Evolutionary conservation across 192 early-diverging fungal species (phyloP).

Genomic region (Coemansia sp.): DNA sequence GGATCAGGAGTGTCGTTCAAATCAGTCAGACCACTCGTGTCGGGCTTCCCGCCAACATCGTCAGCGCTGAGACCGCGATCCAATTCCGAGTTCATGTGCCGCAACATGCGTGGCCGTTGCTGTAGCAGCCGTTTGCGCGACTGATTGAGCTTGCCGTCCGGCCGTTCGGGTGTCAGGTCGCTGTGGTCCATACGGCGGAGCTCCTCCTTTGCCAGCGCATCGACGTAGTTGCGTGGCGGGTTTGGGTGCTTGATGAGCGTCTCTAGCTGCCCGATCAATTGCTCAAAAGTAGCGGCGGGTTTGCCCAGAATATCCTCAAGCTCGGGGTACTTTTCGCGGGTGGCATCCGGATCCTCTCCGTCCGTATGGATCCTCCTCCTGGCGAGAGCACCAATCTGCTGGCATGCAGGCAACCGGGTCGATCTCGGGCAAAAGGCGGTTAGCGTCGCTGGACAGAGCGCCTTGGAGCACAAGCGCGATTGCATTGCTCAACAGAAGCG

Average conservation of each 20-base stretch:
- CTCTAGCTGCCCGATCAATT: constrained; percentile 45
- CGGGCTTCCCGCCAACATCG: not conserved
- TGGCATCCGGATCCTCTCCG: not conserved
- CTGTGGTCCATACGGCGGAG: constrained; percentile 28
- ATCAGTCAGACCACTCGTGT: not conserved
- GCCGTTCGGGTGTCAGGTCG: constrained; percentile 20
- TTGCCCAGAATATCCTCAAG: constrained; percentile 32
- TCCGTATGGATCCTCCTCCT: not conserved
- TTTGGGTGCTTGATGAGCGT: constrained; percentile 44
- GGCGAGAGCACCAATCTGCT: not conserved
- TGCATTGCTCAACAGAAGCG: constrained; percentile 20
- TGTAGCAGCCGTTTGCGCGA: constrained; percentile 6
- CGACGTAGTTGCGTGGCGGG: constrained; percentile 50
- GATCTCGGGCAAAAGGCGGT: not conserved
- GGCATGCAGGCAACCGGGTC: not conserved
- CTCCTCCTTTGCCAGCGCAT: constrained; percentile 53
- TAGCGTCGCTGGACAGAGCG: constrained; percentile 1
- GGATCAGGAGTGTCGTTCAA: not conserved
- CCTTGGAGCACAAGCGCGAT: constrained; percentile 26
- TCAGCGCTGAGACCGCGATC: not conserved
- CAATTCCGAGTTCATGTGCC: constrained; percentile 5
- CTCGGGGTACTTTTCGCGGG: constrained; percentile 20
- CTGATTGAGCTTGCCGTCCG: not conserved
- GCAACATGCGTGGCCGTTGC: constrained; percentile 22
- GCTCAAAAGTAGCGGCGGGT: constrained; percentile 29